Evolutionary conservation across 352 stramenopile genomes (phyloP), one percentile per base, ranked within the genome.

Genomic region (Phytophthora kernoviae): DNA sequence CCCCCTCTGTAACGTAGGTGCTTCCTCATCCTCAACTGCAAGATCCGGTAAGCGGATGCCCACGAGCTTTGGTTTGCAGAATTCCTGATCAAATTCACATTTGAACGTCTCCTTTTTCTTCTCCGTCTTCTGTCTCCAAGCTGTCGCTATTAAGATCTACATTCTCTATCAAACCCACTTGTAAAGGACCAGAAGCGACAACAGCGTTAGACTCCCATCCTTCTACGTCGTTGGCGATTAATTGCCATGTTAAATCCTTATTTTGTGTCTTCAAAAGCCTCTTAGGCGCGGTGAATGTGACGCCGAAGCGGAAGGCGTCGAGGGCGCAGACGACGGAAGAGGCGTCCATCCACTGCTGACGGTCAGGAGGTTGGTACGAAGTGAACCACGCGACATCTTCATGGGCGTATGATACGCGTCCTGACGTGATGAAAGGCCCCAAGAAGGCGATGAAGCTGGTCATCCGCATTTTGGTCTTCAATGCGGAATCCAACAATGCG

Each of bases 1-100:
- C 32, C 75, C 79, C 20, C 50, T 45, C 27, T 60, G 18, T 8
- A 93, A 58, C 1, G 69, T 65, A 2, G 12, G 0, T 21, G 34
- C 36, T 20, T 51, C 43, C 21, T 55, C 46, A 0, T 18, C 30
- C 4, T 44, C 10, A 8, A 52, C 47, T 6, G 59, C 47, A 30
- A 87, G 42, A 26, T 90, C 63, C 0, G 79, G 79, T 15, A 91
- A 39, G 5, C 58, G 66, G 27, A 91, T 90, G 9, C 59, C 62
- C 5, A 81, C 53, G 18, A 91, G 73, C 53, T 74, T 77, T 5
- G 79, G 79, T 4, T 58, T 18, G 50, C 82, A 91, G 57, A 87
- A 84, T 8, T 68, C 58, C 5, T 67, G 10, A 27, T 91, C 81
- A 22, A 87, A 73, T 36, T 77, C 79, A 48, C 82, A 91, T 32